These are phyloP conservation scores for Xylariaceae sp. DNA, from an alignment of 2,329 filamentous ascomycete species.

Conservation along the genomic window DNA sequence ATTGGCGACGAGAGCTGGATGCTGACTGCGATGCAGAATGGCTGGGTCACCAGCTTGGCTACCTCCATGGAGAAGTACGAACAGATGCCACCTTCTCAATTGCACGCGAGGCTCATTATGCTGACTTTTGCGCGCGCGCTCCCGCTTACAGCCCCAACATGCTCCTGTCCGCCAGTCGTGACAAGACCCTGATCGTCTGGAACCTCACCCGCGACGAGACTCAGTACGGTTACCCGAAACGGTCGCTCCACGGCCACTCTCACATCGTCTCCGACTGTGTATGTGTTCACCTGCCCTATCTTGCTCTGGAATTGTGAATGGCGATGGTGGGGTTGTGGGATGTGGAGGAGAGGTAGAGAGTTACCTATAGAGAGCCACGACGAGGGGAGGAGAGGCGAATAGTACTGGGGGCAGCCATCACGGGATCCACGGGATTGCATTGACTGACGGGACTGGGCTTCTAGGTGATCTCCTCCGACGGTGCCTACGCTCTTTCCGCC, in stretches of 20 bases:
- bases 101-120: conserved; percentile 8
- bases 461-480: conserved; percentile 98
- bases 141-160: conserved; percentile 75
- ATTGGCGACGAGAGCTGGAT: not conserved
- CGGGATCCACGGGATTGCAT: conserved; percentile 7
- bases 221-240: conserved; percentile 98
- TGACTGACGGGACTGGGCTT: conserved; percentile 30
- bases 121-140: conserved; percentile 24
- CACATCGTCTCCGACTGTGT: conserved; percentile 99
- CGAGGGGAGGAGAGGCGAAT: not conserved
- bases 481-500: conserved; percentile 96
- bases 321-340: not conserved
- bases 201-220: conserved; percentile 98
- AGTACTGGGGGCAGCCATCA: not conserved
- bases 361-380: not conserved
- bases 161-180: conserved; percentile 94
- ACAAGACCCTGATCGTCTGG: conserved; percentile 99
- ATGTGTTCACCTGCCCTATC: conserved; percentile 45
- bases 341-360: not conserved
- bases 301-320: not conserved
- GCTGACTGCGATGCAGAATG: conserved; percentile 53
- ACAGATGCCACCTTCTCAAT: conserved; percentile 19
- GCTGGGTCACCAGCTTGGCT: conserved; percentile 98
- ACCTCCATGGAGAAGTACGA: conserved; percentile 98
- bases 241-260: conserved; percentile 96